Evolutionary conservation across 2,329 filamentous ascomycete species (phyloP).

Genomic region (Dothidotthia symphoricarpi): DNA sequence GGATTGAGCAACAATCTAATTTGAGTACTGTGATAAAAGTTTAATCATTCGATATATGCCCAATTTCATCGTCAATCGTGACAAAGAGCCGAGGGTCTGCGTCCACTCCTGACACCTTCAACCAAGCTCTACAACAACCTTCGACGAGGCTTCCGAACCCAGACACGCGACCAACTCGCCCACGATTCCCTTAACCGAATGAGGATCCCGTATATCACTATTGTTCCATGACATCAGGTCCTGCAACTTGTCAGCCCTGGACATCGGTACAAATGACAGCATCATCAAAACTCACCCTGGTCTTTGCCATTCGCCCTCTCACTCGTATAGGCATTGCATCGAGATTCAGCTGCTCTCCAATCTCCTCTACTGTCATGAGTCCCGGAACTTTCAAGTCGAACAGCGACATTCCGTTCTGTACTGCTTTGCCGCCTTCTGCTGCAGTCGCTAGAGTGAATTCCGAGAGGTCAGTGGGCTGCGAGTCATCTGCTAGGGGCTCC

Average conservation of each 20-base stretch:
- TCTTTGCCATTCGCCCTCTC: slow-evolving; percentile 31
- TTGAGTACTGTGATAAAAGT: too few relatives aligned
- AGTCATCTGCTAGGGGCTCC: slow-evolving; percentile 2
- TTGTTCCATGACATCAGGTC: slow-evolving; percentile 62
- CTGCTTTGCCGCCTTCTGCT: slow-evolving; percentile 37
- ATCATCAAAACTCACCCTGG: slow-evolving; percentile 31
- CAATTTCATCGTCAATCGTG: too few relatives aligned
- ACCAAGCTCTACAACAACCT: slow-evolving; percentile 60
- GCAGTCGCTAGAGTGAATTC: slow-evolving; percentile 29
- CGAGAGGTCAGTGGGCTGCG: slow-evolving; percentile 6
- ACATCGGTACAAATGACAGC: slow-evolving; percentile 39
- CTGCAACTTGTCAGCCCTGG: slow-evolving; percentile 34
- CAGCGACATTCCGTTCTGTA: slow-evolving; percentile 46
- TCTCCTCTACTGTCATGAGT: slow-evolving; percentile 55
- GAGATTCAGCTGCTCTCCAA: slow-evolving; percentile 55
- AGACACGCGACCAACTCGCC: slow-evolving; percentile 67
- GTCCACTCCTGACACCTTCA: slow-evolving; percentile 1
- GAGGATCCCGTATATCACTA: slow-evolving; percentile 51
- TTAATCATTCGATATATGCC: too few relatives aligned
- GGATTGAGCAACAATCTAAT: too few relatives aligned
- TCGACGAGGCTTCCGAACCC: slow-evolving; percentile 58
- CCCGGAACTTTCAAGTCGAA: slow-evolving; percentile 67
- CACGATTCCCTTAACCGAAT: slow-evolving; percentile 60
- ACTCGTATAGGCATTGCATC: slow-evolving; percentile 59
- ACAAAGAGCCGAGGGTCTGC: not conserved